Percentiles rank a stretch among this genome's conserved stretches.
phyloP scores from a whole-genome alignment of 208 protist genomes.

The Leishmania braziliensis region DNA sequence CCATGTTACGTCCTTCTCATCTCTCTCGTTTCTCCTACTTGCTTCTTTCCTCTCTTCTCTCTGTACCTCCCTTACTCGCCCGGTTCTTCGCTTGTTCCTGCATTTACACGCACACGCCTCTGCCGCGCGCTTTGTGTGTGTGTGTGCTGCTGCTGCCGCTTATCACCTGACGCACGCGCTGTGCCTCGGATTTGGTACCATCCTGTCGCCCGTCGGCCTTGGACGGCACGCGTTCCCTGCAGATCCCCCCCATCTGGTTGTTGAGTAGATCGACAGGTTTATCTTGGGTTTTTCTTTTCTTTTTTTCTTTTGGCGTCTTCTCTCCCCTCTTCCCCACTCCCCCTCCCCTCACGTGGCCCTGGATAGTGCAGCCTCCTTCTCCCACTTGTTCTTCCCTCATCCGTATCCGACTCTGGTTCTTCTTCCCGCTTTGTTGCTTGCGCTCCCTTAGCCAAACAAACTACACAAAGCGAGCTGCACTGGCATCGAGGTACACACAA shows the following conservation, averaged over 20 bases:
- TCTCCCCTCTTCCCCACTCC: background rate
- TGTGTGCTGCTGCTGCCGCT: background rate
- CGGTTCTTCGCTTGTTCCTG: background rate
- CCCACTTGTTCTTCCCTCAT: background rate
- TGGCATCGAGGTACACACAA: background rate
- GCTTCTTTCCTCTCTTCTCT: background rate
- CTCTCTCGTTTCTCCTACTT: background rate
- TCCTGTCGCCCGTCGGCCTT: background rate
- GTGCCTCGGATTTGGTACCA: too few relatives aligned
- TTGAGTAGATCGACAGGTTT: constrained; percentile 1
- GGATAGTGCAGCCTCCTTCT: constrained; percentile 3
- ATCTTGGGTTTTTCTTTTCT: constrained; percentile 4
- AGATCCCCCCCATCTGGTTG: background rate
- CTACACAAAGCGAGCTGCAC: background rate
- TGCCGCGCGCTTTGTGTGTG: background rate
- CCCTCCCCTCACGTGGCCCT: background rate
- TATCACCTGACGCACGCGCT: background rate
- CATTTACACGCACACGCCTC: background rate
- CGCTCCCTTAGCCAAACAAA: background rate
- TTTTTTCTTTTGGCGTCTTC: constrained; percentile 5
- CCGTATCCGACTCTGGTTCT: background rate
- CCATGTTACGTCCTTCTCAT: background rate
- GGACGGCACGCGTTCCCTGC: background rate
- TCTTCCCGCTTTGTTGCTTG: background rate
- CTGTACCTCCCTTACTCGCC: too few relatives aligned